Percentiles rank a stretch among this genome's conserved stretches.
phyloP scores from a whole-genome alignment of 208 protist species.

The Naegleria gruberi region DNA sequence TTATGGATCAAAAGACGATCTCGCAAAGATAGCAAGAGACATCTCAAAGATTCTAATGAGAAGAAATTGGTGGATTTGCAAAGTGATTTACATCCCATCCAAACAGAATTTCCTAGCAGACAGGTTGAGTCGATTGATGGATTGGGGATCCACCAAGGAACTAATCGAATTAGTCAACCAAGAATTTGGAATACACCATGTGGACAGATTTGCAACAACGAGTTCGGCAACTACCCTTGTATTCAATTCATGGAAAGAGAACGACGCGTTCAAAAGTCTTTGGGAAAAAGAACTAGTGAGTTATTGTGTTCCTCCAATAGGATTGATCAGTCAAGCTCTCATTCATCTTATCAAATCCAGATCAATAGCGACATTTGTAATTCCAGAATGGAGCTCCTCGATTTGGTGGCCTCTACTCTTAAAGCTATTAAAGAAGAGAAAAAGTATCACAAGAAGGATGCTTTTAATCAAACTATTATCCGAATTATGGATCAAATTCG shows the following conservation, averaged over 20 bases:
- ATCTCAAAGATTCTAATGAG: background rate
- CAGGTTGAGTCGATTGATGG: too few relatives aligned
- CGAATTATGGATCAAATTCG: too few relatives aligned
- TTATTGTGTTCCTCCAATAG: background rate
- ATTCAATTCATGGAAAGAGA: background rate
- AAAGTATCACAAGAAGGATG: too few relatives aligned
- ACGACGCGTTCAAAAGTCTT: background rate
- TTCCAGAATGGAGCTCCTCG: too few relatives aligned
- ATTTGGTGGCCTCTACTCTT: too few relatives aligned
- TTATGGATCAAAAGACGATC: background rate
- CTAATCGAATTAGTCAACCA: background rate
- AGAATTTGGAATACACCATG: background rate
- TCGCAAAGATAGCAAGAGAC: background rate
- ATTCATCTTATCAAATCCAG: too few relatives aligned
- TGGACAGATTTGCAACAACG: background rate
- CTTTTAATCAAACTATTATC: too few relatives aligned
- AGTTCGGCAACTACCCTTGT: background rate
- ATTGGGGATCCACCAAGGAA: too few relatives aligned
- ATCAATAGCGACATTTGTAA: too few relatives aligned
- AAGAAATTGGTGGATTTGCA: background rate
- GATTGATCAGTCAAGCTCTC: too few relatives aligned
- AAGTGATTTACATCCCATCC: background rate
- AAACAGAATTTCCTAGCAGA: background rate
- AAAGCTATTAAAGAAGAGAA: too few relatives aligned
- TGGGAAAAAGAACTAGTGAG: background rate